phyloP scores from a whole-genome alignment of 1,139 yeast species.

The Magnusiomyces tetraspermus region DNA sequence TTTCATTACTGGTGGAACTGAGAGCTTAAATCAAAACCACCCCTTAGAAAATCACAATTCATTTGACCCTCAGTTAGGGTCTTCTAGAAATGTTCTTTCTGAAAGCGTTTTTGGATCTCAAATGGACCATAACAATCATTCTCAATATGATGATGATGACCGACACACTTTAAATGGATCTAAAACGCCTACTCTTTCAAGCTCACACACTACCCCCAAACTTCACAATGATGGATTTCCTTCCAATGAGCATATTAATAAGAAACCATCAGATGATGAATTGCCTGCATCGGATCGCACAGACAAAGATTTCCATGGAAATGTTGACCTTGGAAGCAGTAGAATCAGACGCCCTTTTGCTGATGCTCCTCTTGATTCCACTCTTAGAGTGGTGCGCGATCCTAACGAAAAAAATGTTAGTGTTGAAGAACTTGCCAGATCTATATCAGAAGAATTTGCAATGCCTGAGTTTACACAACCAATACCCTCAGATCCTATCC shows the following conservation, averaged over 20 bases:
- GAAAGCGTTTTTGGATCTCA: neutral
- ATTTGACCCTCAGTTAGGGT: too few relatives aligned
- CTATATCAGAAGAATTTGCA: conserved; percentile 4
- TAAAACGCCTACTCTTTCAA: neutral
- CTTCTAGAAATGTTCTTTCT: too few relatives aligned
- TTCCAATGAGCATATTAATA: neutral
- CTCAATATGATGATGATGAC: neutral
- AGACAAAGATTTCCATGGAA: neutral
- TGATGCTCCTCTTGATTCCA: neutral
- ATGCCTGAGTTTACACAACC: neutral
- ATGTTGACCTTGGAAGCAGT: neutral
- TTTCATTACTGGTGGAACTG: too few relatives aligned
- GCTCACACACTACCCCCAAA: neutral
- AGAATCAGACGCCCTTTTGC: neutral
- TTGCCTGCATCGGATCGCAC: neutral
- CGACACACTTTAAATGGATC: neutral
- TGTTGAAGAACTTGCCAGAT: neutral
- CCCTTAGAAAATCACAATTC: too few relatives aligned
- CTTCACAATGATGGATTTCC: neutral
- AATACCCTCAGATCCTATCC: neutral
- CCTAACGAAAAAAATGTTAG: neutral
- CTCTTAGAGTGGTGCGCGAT: neutral
- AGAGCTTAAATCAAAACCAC: neutral
- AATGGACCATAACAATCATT: neutral
- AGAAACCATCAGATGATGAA: neutral